Conservation (phyloP, 108 stramenopile species). For the Fragilaria crotonensis region DNA sequence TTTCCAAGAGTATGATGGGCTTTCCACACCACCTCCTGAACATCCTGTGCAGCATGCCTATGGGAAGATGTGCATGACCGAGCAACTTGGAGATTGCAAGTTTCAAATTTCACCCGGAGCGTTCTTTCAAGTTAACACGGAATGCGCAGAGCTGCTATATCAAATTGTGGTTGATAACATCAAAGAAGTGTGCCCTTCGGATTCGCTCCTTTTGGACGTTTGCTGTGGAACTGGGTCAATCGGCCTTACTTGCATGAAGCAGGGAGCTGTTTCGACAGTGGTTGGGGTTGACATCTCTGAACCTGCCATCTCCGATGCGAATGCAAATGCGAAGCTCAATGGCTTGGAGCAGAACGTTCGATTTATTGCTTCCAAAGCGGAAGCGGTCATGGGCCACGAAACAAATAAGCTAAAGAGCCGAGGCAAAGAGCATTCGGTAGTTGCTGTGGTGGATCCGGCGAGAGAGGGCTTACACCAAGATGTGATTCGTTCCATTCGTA, state of each 20-base stretch:
- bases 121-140: constrained; percentile 93
- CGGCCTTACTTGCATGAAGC: constrained; percentile 73
- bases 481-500: constrained; percentile 69
- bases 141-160: constrained; percentile 81
- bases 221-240: constrained; percentile 96
- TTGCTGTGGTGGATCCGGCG: constrained; percentile 92
- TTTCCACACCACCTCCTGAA: constrained; percentile 63
- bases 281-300: constrained; percentile 83
- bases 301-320: constrained; percentile 86
- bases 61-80: constrained; percentile 62
- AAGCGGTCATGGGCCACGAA: constrained; percentile 52
- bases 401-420: constrained; percentile 26
- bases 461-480: constrained; percentile 81
- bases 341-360: constrained; percentile 29
- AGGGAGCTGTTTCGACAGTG: constrained; percentile 59
- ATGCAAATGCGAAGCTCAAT: constrained; percentile 62
- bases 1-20: constrained; percentile 77
- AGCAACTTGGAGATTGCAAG: constrained; percentile 63
- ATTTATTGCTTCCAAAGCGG: constrained; percentile 70
- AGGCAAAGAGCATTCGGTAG: constrained; percentile 20
- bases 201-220: constrained; percentile 78
- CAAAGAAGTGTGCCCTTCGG: constrained; percentile 38
- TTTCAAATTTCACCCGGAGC: constrained; percentile 91
- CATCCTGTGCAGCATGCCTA: constrained; percentile 78
- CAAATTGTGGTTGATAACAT: constrained; percentile 63